phyloP scores from a whole-genome alignment of 2,329 filamentous ascomycete species.

The Clarireedia homoeocarpa region DNA sequence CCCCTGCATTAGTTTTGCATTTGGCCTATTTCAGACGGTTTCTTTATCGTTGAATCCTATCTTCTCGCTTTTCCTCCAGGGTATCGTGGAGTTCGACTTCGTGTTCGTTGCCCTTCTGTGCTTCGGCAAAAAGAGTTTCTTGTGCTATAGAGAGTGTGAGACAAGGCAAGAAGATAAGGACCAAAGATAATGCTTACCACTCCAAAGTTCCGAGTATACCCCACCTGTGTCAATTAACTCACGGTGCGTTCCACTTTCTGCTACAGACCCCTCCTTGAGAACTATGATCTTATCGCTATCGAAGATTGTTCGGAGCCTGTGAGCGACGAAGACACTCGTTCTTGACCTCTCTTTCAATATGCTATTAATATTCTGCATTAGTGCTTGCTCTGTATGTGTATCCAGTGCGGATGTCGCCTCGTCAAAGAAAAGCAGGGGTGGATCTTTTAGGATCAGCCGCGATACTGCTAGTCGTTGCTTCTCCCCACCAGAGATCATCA shows the following conservation, averaged over 20 bases:
- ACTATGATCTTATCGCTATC: conserved; percentile 93
- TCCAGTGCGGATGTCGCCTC: conserved; percentile 90
- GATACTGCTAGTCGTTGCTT: conserved; percentile 87
- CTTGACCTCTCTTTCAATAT: conserved; percentile 81
- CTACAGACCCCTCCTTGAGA: conserved; percentile 74
- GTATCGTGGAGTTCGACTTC: conserved; percentile 22
- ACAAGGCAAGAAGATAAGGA: conserved; percentile 1
- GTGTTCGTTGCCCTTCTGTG: conserved; percentile 34
- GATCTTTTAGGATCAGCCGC: conserved; percentile 78
- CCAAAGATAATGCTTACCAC: conserved; percentile 46
- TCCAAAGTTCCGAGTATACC: conserved; percentile 87
- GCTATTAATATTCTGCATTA: conserved; percentile 87
- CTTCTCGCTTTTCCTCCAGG: background rate
- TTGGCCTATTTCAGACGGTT: background rate
- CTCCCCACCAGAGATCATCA: conserved; percentile 96
- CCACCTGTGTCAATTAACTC: conserved; percentile 72
- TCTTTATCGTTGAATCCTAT: conserved; percentile 5
- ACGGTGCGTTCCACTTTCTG: conserved; percentile 80
- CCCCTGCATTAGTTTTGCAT: conserved; percentile 2
- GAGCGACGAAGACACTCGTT: conserved; percentile 92
- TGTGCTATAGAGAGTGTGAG: conserved; percentile 40
- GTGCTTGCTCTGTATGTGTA: conserved; percentile 84
- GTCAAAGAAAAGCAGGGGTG: conserved; percentile 86
- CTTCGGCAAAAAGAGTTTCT: conserved; percentile 47
- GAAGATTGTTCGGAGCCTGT: conserved; percentile 85